Evolutionary conservation across 495 filamentous ascomycete genomes (phyloP), one percentile per base, ranked within the genome.

Genomic region (Aspergillus incahuasiensis): DNA sequence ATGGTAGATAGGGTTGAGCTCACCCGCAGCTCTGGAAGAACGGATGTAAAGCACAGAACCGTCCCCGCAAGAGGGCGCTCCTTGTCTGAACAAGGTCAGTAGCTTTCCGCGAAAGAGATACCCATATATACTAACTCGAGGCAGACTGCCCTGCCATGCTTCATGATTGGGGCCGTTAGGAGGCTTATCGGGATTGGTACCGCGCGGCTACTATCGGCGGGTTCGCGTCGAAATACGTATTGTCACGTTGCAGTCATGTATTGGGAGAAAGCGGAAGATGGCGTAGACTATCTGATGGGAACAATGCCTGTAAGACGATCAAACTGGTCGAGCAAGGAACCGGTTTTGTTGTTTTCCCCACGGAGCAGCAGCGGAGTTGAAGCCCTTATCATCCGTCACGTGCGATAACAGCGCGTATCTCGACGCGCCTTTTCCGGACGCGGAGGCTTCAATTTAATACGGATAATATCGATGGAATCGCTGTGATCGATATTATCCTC

Each of bases 41-140:
- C 85, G 25, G 86, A 89, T 20, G 94, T 98, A 70, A 91, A 96
- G 77, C 94, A 98, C 57, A 98, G 77, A 47, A 96, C 82, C 48
- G 90, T 83, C 49, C 91, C 90, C 53, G 74, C 73, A 58, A 98
- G 84, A 48, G 94, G 92, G 48, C 75, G 75, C 58, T 80, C 75
- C 62, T 73, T 77, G 68, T 79, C 77, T 79, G 58, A 40, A 38
- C 18, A 15, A 18, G 20, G 49, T 52, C 34, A 52, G 57, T 58
- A 60, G 16, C 12, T 18, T 18, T 9, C 22, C 13, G 32, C 15
- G 38, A 32, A 6, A 2, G 9, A 35, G 8, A 39, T 20, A 48
- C 21, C n/a, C 30, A 39, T 22, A 43, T 44, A n/a, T n/a, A 67
- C 70, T 64, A 25, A 76, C 75, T 70, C 55, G 67, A 67, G 53